Conservation (phyloP, 108 stramenopile genomes). For the Cyclotella atomus region DNA sequence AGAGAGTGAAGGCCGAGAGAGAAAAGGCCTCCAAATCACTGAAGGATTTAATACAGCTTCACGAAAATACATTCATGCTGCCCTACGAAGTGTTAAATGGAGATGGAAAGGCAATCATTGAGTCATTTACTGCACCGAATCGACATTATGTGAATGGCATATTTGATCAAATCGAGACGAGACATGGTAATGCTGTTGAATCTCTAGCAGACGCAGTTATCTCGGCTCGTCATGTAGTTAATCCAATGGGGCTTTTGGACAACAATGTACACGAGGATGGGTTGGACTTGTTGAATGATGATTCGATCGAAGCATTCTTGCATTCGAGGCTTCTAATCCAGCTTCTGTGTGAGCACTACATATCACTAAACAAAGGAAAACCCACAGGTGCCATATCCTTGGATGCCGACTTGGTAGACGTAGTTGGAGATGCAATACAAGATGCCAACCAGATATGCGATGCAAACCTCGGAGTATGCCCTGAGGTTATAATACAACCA, state of each 20-base stretch:
- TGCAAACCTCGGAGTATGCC: conserved; percentile 58
- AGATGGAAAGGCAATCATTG: conserved; percentile 13
- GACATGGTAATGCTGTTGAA: conserved; percentile 79
- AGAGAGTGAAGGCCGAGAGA: conserved; percentile 9
- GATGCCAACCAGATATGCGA: conserved; percentile 79
- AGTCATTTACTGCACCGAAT: conserved; percentile 22
- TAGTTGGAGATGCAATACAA: conserved; percentile 64
- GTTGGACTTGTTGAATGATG: conserved; percentile 10
- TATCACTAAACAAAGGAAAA: conserved; percentile 49
- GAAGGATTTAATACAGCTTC: conserved; percentile 30
- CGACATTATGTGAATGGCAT: conserved; percentile 32
- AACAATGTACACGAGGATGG: neutral
- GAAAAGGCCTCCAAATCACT: conserved; percentile 26
- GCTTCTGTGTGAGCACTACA: conserved; percentile 72
- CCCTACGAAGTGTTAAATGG: conserved; percentile 26
- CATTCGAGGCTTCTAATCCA: conserved; percentile 61
- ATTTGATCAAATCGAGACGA: conserved; percentile 64
- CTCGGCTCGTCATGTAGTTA: conserved; percentile 23
- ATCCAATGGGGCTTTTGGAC: conserved; percentile 12
- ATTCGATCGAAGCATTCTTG: conserved; percentile 44
- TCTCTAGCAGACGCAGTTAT: conserved; percentile 69
- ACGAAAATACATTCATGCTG: conserved; percentile 39
- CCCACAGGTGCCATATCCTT: conserved; percentile 57
- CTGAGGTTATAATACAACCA: conserved; percentile 34
- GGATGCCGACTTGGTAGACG: conserved; percentile 37